phyloP scores from a whole-genome alignment of 192 early-diverging fungal species.

The Lunasporangiospora selenospora region DNA sequence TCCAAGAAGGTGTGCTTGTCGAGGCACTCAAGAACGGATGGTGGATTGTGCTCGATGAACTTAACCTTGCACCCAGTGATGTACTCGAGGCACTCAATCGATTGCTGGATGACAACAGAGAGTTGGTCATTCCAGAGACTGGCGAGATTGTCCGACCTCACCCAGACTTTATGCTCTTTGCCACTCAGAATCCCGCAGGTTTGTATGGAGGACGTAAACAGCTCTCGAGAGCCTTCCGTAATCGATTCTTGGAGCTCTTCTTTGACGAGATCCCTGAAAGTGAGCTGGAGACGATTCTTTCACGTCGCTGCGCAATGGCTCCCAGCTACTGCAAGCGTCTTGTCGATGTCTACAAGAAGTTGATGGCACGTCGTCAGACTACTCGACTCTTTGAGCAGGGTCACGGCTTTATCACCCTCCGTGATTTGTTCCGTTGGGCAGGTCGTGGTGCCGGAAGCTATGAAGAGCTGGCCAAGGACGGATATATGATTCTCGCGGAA shows the following conservation, averaged over 20 bases:
- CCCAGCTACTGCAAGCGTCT: slow-evolving; percentile 87
- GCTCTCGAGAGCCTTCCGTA: slow-evolving; percentile 95
- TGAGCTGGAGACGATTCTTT: slow-evolving; percentile 92
- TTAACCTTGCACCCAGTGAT: slow-evolving; percentile 98
- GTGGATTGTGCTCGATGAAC: slow-evolving; percentile 99
- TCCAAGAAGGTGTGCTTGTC: slow-evolving; percentile 96
- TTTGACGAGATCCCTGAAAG: slow-evolving; percentile 95
- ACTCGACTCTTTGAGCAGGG: slow-evolving; percentile 95
- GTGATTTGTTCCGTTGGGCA: slow-evolving; percentile 98
- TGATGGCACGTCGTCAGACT: slow-evolving; percentile 76
- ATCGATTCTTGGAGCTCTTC: slow-evolving; percentile 96
- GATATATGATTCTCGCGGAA: slow-evolving; percentile 95
- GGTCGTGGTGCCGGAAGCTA: slow-evolving; percentile 78
- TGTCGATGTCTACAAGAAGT: slow-evolving; percentile 84
- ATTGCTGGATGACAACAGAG: slow-evolving; percentile 96
- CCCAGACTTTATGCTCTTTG: slow-evolving; percentile 96
- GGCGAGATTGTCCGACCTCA: slow-evolving; percentile 94
- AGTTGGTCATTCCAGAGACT: slow-evolving; percentile 95
- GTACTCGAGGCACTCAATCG: slow-evolving; percentile 98
- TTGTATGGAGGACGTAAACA: slow-evolving; percentile 97
- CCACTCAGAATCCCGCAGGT: slow-evolving; percentile 99
- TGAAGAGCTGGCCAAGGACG: slow-evolving; percentile 90
- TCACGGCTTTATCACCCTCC: slow-evolving; percentile 93
- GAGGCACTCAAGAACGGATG: slow-evolving; percentile 92
- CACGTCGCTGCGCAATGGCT: slow-evolving; percentile 82